Base-by-base conservation (phyloP, 1,139 yeast genomes). In the Saccharomyces hybrid region DNA sequence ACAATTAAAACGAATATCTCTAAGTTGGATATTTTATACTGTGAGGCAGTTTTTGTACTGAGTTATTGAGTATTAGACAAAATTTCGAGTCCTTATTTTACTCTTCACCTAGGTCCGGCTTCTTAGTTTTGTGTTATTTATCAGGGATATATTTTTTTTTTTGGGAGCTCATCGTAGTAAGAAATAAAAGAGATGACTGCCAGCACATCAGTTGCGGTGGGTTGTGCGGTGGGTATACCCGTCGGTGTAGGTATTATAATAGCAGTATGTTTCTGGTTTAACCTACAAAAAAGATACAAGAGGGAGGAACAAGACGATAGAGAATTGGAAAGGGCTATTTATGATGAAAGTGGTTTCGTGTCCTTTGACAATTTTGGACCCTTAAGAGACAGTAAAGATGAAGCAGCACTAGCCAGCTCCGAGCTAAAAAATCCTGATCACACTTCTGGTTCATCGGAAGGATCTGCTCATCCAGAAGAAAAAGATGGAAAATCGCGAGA, bases 161-260 rank as follows among this genome's bases (percentile, higher is more conserved):
- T 38, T 34, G 44, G 26, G 44, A 16, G 4, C 44, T 19, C 26
- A 38, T 19, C 44, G 19, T 38, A 38, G 3, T 19, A 16, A 19
- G 25, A 16, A 38, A 3, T 16, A 19, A 38, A 38, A 4, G 44
- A 38, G 26, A 65, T 62, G 63, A 62, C 57, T 49, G 60, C 59
- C 41, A 59, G 64, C 3, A 73, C 76, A 0, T 69, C 73, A 6
- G 56, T 73, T n/a, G 78, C 80, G 2, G 81, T 77, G 1, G 80
- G 80, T 1, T 72, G 77, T 58, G 79, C 81, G 3, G 77, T 78
- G 4, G 81, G 80, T 31, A 69, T 78, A 27, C 81, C 82, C 0
- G 60, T 72, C 16, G 73, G 69, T 6, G 55, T 76, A 6, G 75
- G 75, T 1, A 27, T 74, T 1, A 29, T 70, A 0, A 65, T 73